Evolutionary conservation across 208 protist species (phyloP).

Genomic region (Leptomonas pyrrhocoris): DNA sequence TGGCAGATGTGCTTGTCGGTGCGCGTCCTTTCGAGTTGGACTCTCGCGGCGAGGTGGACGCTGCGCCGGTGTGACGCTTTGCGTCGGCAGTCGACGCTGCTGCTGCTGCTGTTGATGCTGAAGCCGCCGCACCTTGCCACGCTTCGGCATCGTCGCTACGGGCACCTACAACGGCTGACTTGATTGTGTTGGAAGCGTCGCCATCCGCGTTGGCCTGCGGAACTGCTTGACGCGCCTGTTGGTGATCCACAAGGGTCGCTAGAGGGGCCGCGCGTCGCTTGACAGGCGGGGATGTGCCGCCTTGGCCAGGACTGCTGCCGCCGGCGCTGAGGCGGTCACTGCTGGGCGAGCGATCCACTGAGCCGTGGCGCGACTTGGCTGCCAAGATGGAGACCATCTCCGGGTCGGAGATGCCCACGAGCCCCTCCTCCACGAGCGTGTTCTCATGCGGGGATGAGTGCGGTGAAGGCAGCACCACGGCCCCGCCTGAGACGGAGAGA

Average conservation of each 20-base stretch:
- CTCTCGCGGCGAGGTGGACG: constrained; percentile 5
- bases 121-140: not conserved
- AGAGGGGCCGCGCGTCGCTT: constrained; percentile 43
- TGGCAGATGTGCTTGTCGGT: not conserved
- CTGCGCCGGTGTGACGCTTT: constrained; percentile 12
- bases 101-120: not conserved
- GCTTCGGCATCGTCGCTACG: not conserved
- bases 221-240: constrained; percentile 45
- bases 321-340: constrained; percentile 16
- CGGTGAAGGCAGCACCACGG: constrained; percentile 21
- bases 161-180: not conserved
- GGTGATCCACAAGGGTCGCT: constrained; percentile 66
- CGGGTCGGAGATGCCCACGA: constrained; percentile 40
- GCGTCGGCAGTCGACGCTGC: not conserved
- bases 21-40: not conserved
- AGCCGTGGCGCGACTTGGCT: constrained; percentile 30
- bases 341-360: constrained; percentile 24
- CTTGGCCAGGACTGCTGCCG: constrained; percentile 8
- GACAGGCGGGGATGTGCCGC: not conserved
- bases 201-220: constrained; percentile 15
- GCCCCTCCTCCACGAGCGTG: constrained; percentile 31
- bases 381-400: constrained; percentile 39
- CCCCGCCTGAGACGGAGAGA: not conserved
- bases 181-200: not conserved
- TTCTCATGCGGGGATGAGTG: constrained; percentile 24